Conservation (phyloP, 1,284 basidiomycete species). For the Papiliotrema terrestris region DNA sequence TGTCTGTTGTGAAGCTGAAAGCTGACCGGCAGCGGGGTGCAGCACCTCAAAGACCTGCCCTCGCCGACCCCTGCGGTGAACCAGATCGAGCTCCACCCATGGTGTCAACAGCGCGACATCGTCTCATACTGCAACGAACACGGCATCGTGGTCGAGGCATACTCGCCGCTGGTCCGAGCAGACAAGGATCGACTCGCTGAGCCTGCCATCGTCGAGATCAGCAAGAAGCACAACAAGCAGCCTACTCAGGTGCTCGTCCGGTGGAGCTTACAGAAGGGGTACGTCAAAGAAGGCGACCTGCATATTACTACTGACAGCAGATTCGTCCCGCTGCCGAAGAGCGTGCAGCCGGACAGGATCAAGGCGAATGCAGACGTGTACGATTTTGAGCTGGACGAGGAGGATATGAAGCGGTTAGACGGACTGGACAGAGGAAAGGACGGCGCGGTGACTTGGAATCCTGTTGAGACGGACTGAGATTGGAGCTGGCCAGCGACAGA, state of each 20-base stretch:
- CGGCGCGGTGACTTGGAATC: slow-evolving; percentile 67
- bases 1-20: no score
- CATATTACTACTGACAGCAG: slow-evolving; percentile 37
- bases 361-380: slow-evolving; percentile 65
- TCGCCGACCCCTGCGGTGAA: slow-evolving; percentile 69
- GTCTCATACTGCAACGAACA: slow-evolving; percentile 69
- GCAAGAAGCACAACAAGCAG: slow-evolving; percentile 61
- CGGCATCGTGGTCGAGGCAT: slow-evolving; percentile 70
- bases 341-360: slow-evolving; percentile 64
- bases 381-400: slow-evolving; percentile 62
- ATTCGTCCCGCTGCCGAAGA: slow-evolving; percentile 71
- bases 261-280: slow-evolving; percentile 81
- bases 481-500: background rate
- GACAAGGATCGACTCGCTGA: slow-evolving; percentile 54
- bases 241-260: slow-evolving; percentile 72
- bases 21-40: slow-evolving; percentile 57
- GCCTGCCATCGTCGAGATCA: slow-evolving; percentile 55
- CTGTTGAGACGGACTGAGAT: slow-evolving; percentile 51
- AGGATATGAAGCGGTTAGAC: slow-evolving; percentile 63
- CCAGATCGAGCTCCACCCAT: slow-evolving; percentile 83
- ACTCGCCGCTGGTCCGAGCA: slow-evolving; percentile 67
- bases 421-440: slow-evolving; percentile 60
- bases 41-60: slow-evolving; percentile 73
- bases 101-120: slow-evolving; percentile 75
- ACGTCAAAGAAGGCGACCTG: background rate